These are phyloP conservation scores for Iris macrosiphon DNA, from an alignment of 106 monocot genomes.

Conservation along the genomic window DNA sequence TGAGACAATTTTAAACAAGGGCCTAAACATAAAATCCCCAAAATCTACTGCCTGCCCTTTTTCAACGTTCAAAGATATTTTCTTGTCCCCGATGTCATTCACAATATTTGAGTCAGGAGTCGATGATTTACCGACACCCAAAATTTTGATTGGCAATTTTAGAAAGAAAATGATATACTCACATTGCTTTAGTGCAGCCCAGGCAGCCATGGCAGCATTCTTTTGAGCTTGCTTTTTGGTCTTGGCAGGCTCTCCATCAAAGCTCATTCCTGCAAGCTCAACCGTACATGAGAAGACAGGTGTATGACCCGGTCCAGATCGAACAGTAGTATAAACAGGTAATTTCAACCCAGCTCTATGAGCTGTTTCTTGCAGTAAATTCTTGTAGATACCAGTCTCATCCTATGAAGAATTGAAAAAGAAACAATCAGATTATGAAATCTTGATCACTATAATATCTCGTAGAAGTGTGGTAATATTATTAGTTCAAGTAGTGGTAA, in stretches of 20 bases:
- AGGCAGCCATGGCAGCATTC: slow-evolving; percentile 63
- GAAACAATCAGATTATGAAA: too few relatives aligned
- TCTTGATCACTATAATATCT: too few relatives aligned
- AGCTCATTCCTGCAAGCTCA: slow-evolving; percentile 32
- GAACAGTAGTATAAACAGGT: slow-evolving; percentile 47
- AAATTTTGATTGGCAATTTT: too few relatives aligned
- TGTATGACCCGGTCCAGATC: slow-evolving; percentile 59
- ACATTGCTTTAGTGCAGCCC: slow-evolving; percentile 43
- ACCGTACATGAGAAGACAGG: slow-evolving; percentile 53
- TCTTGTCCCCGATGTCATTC: too few relatives aligned
- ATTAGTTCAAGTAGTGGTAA: too few relatives aligned
- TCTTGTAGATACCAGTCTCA: slow-evolving; percentile 72
- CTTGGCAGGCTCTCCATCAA: slow-evolving; percentile 44
- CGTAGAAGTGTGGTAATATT: too few relatives aligned
- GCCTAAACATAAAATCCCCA: too few relatives aligned
- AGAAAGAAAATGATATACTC: too few relatives aligned
- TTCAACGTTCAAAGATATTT: too few relatives aligned
- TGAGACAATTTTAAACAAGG: too few relatives aligned
- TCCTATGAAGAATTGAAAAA: slow-evolving; percentile 24
- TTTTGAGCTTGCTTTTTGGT: slow-evolving; percentile 45
- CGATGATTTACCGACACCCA: too few relatives aligned
- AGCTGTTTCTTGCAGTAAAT: slow-evolving; percentile 65
- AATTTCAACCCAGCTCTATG: slow-evolving; percentile 53
- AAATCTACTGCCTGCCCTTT: slow-evolving; percentile 4
- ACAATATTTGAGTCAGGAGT: neutral